Evolutionary conservation across 441 rosid species (phyloP), one percentile per base, ranked within the genome.

Genomic region (Arabidopsis lyrata): DNA sequence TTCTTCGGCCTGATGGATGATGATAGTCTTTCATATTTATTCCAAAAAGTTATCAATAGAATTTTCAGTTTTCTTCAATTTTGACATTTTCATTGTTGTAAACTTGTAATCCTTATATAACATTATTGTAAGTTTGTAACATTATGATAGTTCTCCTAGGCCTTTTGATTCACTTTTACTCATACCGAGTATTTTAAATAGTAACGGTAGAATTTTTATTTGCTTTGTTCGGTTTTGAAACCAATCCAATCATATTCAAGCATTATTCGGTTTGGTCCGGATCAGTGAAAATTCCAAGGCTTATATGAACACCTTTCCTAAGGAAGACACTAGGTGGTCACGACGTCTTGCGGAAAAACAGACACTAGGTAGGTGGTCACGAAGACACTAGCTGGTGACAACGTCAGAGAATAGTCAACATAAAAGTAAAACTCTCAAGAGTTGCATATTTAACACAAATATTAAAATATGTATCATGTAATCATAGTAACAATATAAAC

Each of bases 41-140:
- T 15, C n/a, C 44, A 66, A 18, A n/a, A 48, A 5, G 9, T 15
- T 20, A 18, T 29, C 52, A 56, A 38, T 9, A 56, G 7, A 65
- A 14, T 8, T 38, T 58, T 66, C 31, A 39, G 47, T 38, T 38
- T 45, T 65, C 24, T 16, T 50, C 32, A 24, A 1, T 47, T 64
- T 49, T 74, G 62, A 39, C 73, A 41, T 50, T 39, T 31, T 20
- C 56, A 42, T 38, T 52, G 22, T 2, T 67, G 73, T 41, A 41
- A 41, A 50, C 32, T 2, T 67, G 73, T 41, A 41, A 41, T 59
- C 32, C 11, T 48, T 48, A n/a, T 60, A 8, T 12, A n/a, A 47
- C 36, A 54, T 18, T 10, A 10, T 59, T 70, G 67, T 49, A 59
- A 70, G 74, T 48, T 60, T 71, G 75, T 71, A 49, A 27, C 59